These are phyloP conservation scores for Fagopyrum tataricum DNA, from an alignment of 148 eudicot genomes.

Conservation along the genomic window DNA sequence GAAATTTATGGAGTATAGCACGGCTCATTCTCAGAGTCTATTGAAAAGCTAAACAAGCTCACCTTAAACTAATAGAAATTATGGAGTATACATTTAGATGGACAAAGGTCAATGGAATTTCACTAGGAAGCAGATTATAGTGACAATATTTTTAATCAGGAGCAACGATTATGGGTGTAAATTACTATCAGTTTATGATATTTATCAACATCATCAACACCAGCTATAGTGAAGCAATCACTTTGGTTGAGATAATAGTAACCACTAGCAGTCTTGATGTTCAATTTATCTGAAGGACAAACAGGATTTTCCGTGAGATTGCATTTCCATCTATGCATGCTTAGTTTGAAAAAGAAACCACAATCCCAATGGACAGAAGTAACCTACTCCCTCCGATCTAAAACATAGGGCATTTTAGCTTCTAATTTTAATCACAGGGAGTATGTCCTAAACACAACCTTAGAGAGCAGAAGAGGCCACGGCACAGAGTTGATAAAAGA, in stretches of 20 bases:
- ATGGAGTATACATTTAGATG: conserved; percentile 21
- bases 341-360: background rate
- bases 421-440: too few species aligned
- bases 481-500: conserved; percentile 92
- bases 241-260: conserved; percentile 79
- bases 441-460: conserved; percentile 35
- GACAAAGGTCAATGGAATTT: background rate
- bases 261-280: conserved; percentile 53
- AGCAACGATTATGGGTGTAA: background rate
- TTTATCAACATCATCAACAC: conserved; percentile 61
- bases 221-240: conserved; percentile 52
- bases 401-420: too few species aligned
- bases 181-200: conserved; percentile 65
- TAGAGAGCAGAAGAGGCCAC: conserved; percentile 77
- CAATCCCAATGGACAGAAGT: conserved; percentile 12
- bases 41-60: background rate
- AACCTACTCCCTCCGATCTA: background rate
- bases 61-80: conserved; percentile 98
- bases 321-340: background rate
- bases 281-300: conserved; percentile 53
- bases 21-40: background rate
- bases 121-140: background rate
- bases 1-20: background rate
- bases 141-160: background rate
- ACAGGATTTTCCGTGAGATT: background rate